A percentile compares a stretch with the other conserved stretches of the same genome.
phyloP scores from a whole-genome alignment of 148 eudicot species.

The Chenopodium quinoa region DNA sequence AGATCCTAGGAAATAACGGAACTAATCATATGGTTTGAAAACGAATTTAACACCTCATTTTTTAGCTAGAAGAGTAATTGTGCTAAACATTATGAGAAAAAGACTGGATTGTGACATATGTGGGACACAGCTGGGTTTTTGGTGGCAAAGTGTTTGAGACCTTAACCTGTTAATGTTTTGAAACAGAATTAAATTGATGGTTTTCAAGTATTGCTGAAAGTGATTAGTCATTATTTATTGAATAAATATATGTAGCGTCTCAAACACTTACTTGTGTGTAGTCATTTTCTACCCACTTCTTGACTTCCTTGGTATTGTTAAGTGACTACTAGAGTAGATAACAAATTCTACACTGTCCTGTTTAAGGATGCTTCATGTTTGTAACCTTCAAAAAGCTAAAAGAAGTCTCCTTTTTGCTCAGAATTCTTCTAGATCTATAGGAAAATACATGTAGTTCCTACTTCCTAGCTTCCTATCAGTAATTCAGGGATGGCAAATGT shows the following conservation, averaged over 20 bases:
- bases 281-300: slow-evolving; percentile 1
- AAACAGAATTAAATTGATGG: background rate
- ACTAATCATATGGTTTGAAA: background rate
- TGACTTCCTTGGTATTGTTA: background rate
- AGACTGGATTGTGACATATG: background rate
- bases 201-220: background rate
- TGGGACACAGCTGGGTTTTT: background rate
- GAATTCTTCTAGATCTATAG: background rate
- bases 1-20: background rate
- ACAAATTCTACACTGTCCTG: background rate
- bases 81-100: background rate
- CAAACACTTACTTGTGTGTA: background rate
- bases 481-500: background rate
- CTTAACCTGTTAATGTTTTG: background rate
- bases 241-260: background rate
- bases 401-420: background rate
- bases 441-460: background rate
- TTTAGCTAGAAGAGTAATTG: background rate
- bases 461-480: background rate
- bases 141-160: background rate
- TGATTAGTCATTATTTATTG: background rate
- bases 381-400: background rate
- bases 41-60: background rate
- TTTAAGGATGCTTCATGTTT: background rate
- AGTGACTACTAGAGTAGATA: background rate